phyloP scores from a whole-genome alignment of 106 monocot genomes.

The Dioscorea zingiberensis region DNA sequence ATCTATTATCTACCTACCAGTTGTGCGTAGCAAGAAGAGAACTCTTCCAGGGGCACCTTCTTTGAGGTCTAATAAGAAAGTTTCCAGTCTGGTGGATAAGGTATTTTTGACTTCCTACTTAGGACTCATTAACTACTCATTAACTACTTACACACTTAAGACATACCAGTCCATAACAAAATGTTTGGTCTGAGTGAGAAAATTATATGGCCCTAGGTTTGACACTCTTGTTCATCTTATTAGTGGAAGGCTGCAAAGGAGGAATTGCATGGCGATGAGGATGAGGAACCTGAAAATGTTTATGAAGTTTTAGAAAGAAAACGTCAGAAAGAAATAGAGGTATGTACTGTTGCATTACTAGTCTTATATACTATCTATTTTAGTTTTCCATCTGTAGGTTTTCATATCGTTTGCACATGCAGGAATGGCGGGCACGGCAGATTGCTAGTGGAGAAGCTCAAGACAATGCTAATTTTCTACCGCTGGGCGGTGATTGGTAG shows the following conservation, averaged over 20 bases:
- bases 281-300: slow-evolving; percentile 72
- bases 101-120: slow-evolving; percentile 23
- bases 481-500: slow-evolving; percentile 94
- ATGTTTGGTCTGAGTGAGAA: too few species aligned
- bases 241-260: slow-evolving; percentile 99
- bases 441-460: slow-evolving; percentile 84
- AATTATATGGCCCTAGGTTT: too few species aligned
- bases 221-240: not conserved
- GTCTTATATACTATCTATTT: not conserved
- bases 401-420: not conserved
- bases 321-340: slow-evolving; percentile 90
- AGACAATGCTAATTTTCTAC: slow-evolving; percentile 95
- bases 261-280: slow-evolving; percentile 73
- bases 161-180: too few species aligned
- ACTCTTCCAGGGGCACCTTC: slow-evolving; percentile 42
- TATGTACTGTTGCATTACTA: slow-evolving; percentile 9
- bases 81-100: slow-evolving; percentile 91
- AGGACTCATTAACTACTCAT: too few species aligned
- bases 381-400: not conserved
- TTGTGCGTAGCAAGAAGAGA: slow-evolving; percentile 67
- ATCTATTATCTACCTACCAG: slow-evolving; percentile 24
- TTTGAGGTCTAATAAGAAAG: slow-evolving; percentile 86
- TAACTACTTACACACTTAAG: too few species aligned
- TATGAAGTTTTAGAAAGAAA: slow-evolving; percentile 79
- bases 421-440: slow-evolving; percentile 82